Evolutionary conservation across 192 early-diverging fungal genomes (phyloP), one percentile per base, ranked within the genome.

Genomic region (Coemansia sp.): DNA sequence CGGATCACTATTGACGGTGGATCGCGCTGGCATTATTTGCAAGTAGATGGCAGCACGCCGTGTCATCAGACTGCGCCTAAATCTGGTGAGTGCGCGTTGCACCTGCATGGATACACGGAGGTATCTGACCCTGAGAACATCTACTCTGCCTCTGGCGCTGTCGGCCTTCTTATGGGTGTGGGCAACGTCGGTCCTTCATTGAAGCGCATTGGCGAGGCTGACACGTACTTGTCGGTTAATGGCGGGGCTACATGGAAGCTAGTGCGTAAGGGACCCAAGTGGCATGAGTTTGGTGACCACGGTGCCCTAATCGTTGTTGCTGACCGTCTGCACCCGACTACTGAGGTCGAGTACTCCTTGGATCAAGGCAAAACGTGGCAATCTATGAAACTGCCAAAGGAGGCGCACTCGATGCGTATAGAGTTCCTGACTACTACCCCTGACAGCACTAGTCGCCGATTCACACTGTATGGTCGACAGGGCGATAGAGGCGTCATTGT

Each of bases 271-370:
- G 93, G 93, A 33, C 89, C 95, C n/a, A 90, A 94, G 65, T 84
- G 92, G 76, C 93, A 89, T 71, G 94, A 95, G 69, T 93, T 97
- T 85, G 94, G 94, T 21, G 94, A 97, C 65, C 92, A 95, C 60
- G 97, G 97, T 10, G 89, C 85, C 6, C 82, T 99, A 31, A 84
- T 98, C 21, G 62, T 99, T 18, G 89, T 91, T 5, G 88, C 92
- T 51, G 94, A 98, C 65, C 91, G 94, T 56, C 85, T 85, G 21
- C 76, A 82, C 5, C 86, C 89, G 0, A 85, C 87, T 13, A 76
- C 86, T 31, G 71, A 78, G 24, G 63, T 93, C 20, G 84, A 84
- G 51, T 90, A 91, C 68, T 91, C 94, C 14, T 76, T 88, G 40
- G 90, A 97, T 70, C 91, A 90, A 59, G 97, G 95, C 40, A 42